Evolutionary conservation across 805 yeast species (phyloP).

Genomic region (Huiozyma sinensis): DNA sequence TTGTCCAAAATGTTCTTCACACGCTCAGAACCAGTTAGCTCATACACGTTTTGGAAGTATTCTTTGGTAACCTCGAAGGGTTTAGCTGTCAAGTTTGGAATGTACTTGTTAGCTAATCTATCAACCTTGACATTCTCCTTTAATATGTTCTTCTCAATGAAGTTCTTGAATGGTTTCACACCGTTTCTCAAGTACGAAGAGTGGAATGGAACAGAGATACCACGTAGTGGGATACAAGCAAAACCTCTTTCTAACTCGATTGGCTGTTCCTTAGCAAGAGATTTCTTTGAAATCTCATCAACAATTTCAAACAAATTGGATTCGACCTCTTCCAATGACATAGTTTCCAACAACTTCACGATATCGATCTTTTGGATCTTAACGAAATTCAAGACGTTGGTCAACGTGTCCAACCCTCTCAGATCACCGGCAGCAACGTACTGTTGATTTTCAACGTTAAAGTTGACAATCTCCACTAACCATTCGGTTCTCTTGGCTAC

Average conservation of each 20-base stretch:
- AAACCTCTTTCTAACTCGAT: slow-evolving; percentile 95
- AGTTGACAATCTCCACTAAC: slow-evolving; percentile 96
- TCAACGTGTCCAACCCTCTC: slow-evolving; percentile 85
- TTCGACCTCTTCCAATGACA: slow-evolving; percentile 80
- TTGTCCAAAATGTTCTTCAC: slow-evolving; percentile 83
- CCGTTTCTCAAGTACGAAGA: slow-evolving; percentile 97
- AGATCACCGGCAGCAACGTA: slow-evolving; percentile 98
- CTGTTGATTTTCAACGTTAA: slow-evolving; percentile 95
- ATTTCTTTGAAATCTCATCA: slow-evolving; percentile 70
- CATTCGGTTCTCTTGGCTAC: slow-evolving; percentile 76
- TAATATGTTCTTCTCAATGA: slow-evolving; percentile 90
- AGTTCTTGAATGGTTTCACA: slow-evolving; percentile 97
- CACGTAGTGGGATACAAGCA: slow-evolving; percentile 96
- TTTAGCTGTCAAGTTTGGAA: slow-evolving; percentile 96
- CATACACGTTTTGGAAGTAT: slow-evolving; percentile 92
- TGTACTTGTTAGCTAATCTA: slow-evolving; percentile 86
- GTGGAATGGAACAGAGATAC: slow-evolving; percentile 99
- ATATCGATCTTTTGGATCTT: slow-evolving; percentile 92
- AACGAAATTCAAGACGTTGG: slow-evolving; percentile 86
- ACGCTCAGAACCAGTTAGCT: slow-evolving; percentile 82
- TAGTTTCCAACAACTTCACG: slow-evolving; percentile 69
- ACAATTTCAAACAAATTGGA: slow-evolving; percentile 83
- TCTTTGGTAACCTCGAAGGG: slow-evolving; percentile 95
- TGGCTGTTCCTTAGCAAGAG: slow-evolving; percentile 88
- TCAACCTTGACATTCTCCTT: slow-evolving; percentile 92